Evolutionary conservation across 169 alveolate genomes (phyloP), one percentile per base, ranked within the genome.

Genomic region (Cryptosporidium sp.): DNA sequence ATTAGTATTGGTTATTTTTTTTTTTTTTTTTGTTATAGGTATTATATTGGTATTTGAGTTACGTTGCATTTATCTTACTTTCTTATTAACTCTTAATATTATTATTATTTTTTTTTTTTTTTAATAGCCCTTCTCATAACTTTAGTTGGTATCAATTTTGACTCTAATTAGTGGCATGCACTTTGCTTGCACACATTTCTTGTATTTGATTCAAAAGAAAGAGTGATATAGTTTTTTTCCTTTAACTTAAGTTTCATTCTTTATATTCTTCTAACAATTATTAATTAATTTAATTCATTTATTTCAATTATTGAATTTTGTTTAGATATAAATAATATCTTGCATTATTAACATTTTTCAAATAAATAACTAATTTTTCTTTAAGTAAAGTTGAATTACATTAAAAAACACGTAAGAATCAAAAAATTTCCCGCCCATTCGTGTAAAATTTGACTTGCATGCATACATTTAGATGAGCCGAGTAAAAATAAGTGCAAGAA

Each of bases 371-470:
- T 5, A 37, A 37, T 39, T 39, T 7, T 39, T 39, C 12, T 39
- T 39, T 39, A 39, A 7, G 9, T 1, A 7, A 37, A 37, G 10
- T 39, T 39, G 10, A 39, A 39, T 39, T 39, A 39, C 61, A 18
- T 52, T 52, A 8, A 56, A 56, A 5, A 56, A 56, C 67, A 56
- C 67, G 67, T 21, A 56, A 23, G 67, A 23, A 23, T 8, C 2
- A 0, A 0, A 65, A 62, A 18, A 12, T 2, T 65, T 65, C 53
- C 72, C 72, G 72, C 72, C 71, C 23, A 65, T 37, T 65, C 48
- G 72, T 65, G 72, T 65, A 65, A 65, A 65, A 33, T 65, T 31
- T 48, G 31, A 37, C 29, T 65, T 65, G 72, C 51, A 37, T 65
- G 67, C 67, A 56, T 65, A 65, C 72, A 65, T 31, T 37, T 29